Percentiles rank a stretch among this genome's conserved stretches.
These are phyloP conservation scores for Verbena officinalis DNA, from an alignment of 257 asterid genomes.

Conservation along the genomic window DNA sequence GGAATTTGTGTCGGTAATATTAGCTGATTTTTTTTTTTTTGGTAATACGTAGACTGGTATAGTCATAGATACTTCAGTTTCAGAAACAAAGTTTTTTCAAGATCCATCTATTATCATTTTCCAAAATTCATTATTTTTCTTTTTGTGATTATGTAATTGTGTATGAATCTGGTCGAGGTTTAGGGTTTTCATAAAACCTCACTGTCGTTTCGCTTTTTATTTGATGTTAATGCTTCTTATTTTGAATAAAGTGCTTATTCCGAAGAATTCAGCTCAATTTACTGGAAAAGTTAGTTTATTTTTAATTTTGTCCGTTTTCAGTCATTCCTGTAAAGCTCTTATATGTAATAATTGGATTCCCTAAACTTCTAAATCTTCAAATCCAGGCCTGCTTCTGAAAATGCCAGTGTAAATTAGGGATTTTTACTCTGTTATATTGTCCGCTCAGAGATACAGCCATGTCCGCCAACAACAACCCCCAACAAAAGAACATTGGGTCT, in stretches of 20 bases:
- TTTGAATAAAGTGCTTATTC: not conserved
- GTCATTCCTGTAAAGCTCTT: not conserved
- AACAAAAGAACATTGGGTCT: conserved; percentile 72
- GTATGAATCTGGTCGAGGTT: conserved; percentile 22
- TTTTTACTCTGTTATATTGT: conserved; percentile 27
- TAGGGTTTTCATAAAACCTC: conserved; percentile 36
- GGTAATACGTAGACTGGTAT: not conserved
- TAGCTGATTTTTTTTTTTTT: conserved; percentile 26
- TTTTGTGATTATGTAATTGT: conserved; percentile 18
- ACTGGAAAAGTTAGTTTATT: not conserved
- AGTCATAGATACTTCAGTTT: conserved; percentile 10
- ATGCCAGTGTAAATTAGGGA: conserved; percentile 23
- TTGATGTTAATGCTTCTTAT: not conserved
- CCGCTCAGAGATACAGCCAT: conserved; percentile 38
- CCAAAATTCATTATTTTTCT: not conserved
- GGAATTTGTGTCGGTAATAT: conserved; percentile 13
- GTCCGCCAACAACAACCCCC: conserved; percentile 83
- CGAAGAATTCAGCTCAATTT: conserved; percentile 28
- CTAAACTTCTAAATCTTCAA: conserved; percentile 17
- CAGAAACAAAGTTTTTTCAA: not conserved
- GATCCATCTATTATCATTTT: conserved; percentile 21
- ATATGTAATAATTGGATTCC: not conserved
- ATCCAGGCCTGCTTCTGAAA: conserved; percentile 28
- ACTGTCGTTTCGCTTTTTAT: not conserved
- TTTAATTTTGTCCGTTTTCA: conserved; percentile 15